These are phyloP conservation scores for Coleophoma cylindrospora DNA, from an alignment of 2,329 filamentous ascomycete species.

Conservation along the genomic window DNA sequence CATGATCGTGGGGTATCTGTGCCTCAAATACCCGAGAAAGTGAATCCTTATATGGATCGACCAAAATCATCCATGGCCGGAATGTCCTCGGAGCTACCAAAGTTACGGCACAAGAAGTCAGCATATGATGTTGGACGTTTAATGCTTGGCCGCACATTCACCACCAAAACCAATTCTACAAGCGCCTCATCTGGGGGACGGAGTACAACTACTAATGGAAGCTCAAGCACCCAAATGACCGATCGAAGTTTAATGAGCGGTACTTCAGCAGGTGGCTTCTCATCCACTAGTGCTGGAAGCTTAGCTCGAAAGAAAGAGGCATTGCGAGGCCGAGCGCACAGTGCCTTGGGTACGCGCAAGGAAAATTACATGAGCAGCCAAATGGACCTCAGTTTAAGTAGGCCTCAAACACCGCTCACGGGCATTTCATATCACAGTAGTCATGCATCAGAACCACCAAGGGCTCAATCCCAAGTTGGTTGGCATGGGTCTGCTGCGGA, in stretches of 20 bases:
- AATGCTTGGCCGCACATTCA: constrained; percentile 72
- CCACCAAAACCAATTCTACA: constrained; percentile 81
- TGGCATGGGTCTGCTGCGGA: constrained; percentile 49
- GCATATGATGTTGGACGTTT: constrained; percentile 72
- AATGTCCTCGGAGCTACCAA: constrained; percentile 32
- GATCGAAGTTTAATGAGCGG: constrained; percentile 91
- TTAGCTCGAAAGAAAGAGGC: constrained; percentile 67
- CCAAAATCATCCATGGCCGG: constrained; percentile 55
- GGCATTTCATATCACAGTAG: constrained; percentile 90
- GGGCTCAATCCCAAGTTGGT: constrained; percentile 60
- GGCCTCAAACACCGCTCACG: constrained; percentile 62
- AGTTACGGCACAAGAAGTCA: constrained; percentile 62
- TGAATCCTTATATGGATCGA: constrained; percentile 36
- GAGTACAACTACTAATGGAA: constrained; percentile 60
- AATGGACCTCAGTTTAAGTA: constrained; percentile 37
- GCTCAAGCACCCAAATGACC: constrained; percentile 70
- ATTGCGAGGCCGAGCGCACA: constrained; percentile 50
- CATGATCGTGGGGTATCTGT: constrained; percentile 13
- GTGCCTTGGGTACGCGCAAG: constrained; percentile 58
- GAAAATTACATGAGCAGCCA: constrained; percentile 25
- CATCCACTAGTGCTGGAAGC: constrained; percentile 92
- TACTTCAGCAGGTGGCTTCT: constrained; percentile 82
- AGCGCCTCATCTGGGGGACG: constrained; percentile 69
- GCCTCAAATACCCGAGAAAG: constrained; percentile 40
- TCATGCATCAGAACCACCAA: constrained; percentile 51